Percentiles rank a stretch among this genome's conserved stretches.
phyloP scores from a whole-genome alignment of 148 eudicot species.

The Pouteria glomerata region DNA sequence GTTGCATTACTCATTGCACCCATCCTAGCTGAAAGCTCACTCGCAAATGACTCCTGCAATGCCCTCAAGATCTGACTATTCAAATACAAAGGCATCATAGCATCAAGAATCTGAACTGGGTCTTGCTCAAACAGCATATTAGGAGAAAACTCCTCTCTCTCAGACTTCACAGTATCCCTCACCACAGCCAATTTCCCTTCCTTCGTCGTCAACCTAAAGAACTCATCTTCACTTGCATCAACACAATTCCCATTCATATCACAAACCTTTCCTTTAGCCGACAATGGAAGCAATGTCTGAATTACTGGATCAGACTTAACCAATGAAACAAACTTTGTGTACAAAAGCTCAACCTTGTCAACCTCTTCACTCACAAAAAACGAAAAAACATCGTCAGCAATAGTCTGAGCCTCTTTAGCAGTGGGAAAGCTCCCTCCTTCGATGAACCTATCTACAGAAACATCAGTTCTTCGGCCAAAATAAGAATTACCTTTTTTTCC shows the following conservation, averaged over 20 bases:
- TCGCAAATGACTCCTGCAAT: slow-evolving; percentile 11
- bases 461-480: no score
- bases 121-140: background rate
- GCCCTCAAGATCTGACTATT: background rate
- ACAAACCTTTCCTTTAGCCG: background rate
- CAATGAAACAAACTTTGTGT: background rate
- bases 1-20: slow-evolving; percentile 4
- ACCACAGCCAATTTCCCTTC: slow-evolving; percentile 12
- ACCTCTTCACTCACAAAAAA: slow-evolving; percentile 5
- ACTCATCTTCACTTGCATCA: background rate
- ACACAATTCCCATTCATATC: slow-evolving; percentile 7
- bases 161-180: background rate
- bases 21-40: slow-evolving; percentile 11
- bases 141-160: background rate
- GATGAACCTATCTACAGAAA: no score
- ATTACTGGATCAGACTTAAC: slow-evolving; percentile 4
- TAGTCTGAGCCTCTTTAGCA: background rate
- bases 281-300: slow-evolving; percentile 9
- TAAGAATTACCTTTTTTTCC: no score
- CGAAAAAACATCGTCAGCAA: slow-evolving; percentile 7
- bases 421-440: background rate
- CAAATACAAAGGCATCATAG: no score
- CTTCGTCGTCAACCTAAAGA: slow-evolving; percentile 7
- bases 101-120: no score
- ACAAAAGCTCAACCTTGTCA: slow-evolving; percentile 5